Evolutionary conservation across 805 yeast species (phyloP), one percentile per base, ranked within the genome.

Genomic region (Yamadazyma tumulicola): DNA sequence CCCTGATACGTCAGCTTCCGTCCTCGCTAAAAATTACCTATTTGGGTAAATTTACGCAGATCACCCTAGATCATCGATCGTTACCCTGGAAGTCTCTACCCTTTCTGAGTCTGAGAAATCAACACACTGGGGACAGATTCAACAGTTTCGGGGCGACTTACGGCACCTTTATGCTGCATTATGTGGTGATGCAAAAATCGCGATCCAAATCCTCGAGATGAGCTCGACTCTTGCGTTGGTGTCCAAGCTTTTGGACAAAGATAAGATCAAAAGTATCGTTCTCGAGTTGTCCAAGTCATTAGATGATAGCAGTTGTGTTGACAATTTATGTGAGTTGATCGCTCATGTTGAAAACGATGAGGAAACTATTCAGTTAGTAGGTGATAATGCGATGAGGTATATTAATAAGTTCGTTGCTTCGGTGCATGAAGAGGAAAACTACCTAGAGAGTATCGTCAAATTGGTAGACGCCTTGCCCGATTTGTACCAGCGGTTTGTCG

Each of bases 241-340:
- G 10, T 43, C 59, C 20, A 47, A 49, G 47, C 52, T 51, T 34
- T 46, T 61, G 38, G 58, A 34, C 20, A 29, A 40, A 1, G 36
- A 29, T 3, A 47, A 48, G 20, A 46, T 50, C 34, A 34, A 32
- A 6, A 55, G 46, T 18, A 38, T 61, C 18, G 57, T 54, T 3
- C 28, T 41, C 5, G 42, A 37, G 9, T 38, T 59, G 12, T 46
- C 59, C 1, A 17, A 32, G 9, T 41, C 41, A 10, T 39, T 58
- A 10, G 28, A 30, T 18, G 21, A 40, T 14, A 37, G 43, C 4
- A 11, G 14, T 16, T 46, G 47, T 26, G 33, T 52, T 4, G 34
- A 26, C 4, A 47, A 51, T 10, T 47, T 61, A 23, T 49, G 51
- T 41, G 65, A 60, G 18, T 39, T 60, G 7, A 33, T 58, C 12